A percentile compares a stretch with the other conserved stretches of the same genome.
phyloP scores from a whole-genome alignment of 306 rosid species.

The Glycine latifolia region DNA sequence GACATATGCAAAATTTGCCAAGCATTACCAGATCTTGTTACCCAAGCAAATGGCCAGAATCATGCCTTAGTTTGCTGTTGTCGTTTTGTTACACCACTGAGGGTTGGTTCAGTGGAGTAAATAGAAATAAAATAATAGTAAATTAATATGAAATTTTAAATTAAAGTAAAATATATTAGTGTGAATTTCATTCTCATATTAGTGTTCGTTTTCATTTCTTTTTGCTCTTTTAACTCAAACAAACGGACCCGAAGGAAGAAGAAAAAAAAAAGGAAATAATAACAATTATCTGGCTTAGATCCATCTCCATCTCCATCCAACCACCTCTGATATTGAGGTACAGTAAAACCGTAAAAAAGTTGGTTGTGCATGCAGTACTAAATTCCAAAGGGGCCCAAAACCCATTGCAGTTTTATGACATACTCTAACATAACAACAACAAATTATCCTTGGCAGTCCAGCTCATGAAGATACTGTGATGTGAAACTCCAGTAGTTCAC shows the following conservation, averaged over 20 bases:
- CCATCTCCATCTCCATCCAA: too few species aligned
- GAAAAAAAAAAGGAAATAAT: too few species aligned
- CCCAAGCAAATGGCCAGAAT: constrained; percentile 37
- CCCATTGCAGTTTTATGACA: constrained; percentile 48
- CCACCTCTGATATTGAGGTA: constrained; percentile 33
- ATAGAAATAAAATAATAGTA: too few species aligned
- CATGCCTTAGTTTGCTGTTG: constrained; percentile 39
- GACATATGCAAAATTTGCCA: constrained; percentile 43
- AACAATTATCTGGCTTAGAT: too few species aligned
- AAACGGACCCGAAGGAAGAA: too few species aligned
- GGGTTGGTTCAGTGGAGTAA: too few species aligned
- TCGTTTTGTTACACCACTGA: constrained; percentile 29
- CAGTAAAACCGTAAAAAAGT: constrained; percentile 51
- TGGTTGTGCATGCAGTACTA: constrained; percentile 35
- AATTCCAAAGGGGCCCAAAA: constrained; percentile 50
- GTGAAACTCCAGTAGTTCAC: constrained; percentile 51
- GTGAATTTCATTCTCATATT: too few species aligned
- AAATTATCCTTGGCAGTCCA: constrained; percentile 48
- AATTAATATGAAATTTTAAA: too few species aligned
- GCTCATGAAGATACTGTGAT: constrained; percentile 52
- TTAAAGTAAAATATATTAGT: too few species aligned
- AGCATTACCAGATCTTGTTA: constrained; percentile 34
- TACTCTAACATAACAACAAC: constrained; percentile 44
- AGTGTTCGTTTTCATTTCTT: too few species aligned
- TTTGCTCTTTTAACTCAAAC: too few species aligned